Evolutionary conservation across 495 filamentous ascomycete genomes (phyloP).

Genomic region (Polyplosphaeria fusca): DNA sequence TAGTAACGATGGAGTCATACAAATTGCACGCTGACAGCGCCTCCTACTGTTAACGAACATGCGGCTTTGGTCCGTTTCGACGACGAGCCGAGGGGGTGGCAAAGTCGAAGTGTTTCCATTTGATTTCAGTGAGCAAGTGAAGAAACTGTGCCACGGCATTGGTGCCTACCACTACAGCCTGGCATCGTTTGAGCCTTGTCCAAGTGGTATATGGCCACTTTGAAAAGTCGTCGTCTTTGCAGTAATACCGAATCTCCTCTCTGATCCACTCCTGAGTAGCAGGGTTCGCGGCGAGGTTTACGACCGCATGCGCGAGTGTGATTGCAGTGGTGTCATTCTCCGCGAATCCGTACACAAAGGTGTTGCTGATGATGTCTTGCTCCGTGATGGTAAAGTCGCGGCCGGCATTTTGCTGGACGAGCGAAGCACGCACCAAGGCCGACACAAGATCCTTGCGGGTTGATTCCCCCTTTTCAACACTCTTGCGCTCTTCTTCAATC

Average conservation of each 20-base stretch:
- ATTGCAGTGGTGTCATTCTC: constrained; percentile 37
- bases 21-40: too few species aligned
- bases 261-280: constrained; percentile 34
- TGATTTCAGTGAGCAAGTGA: background rate
- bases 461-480: constrained; percentile 7
- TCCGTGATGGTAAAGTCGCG: constrained; percentile 17
- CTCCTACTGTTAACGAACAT: background rate
- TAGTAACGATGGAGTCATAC: too few species aligned
- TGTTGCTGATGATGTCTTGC: constrained; percentile 34
- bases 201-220: constrained; percentile 9
- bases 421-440: constrained; percentile 9
- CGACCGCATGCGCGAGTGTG: constrained; percentile 16
- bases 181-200: constrained; percentile 23
- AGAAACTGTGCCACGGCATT: too few species aligned
- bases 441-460: constrained; percentile 12
- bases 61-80: background rate
- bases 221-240: background rate
- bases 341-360: constrained; percentile 33
- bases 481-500: constrained; percentile 9
- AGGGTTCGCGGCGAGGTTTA: constrained; percentile 26
- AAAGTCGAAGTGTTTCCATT: background rate
- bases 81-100: background rate
- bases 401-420: background rate
- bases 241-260: constrained; percentile 30
- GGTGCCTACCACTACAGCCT: constrained; percentile 18